phyloP scores from a whole-genome alignment of 371 early-diverging fungal genomes.

The Syncephalastrum racemosum region DNA sequence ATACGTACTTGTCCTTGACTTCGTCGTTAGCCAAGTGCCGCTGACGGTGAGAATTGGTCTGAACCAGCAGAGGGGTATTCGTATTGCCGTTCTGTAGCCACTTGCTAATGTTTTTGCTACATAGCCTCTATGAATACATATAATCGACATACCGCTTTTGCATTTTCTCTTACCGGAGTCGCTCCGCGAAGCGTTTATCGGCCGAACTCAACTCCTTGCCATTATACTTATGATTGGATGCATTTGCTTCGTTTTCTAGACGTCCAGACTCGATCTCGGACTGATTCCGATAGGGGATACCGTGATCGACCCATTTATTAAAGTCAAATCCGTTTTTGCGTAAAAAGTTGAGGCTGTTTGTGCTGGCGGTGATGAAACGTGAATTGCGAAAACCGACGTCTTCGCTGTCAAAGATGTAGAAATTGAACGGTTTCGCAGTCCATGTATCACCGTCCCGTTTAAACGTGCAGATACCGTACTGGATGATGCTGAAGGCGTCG shows the following conservation, averaged over 20 bases:
- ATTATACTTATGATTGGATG: no score
- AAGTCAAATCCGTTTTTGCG: conserved; percentile 75
- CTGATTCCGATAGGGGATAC: conserved; percentile 45
- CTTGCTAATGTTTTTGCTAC: conserved; percentile 15
- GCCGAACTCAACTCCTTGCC: no score
- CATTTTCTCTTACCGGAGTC: neutral
- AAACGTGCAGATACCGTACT: conserved; percentile 83
- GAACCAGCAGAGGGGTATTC: conserved; percentile 33
- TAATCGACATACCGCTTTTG: neutral
- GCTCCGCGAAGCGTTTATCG: conserved; percentile 12
- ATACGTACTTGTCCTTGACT: conserved; percentile 45
- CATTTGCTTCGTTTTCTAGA: no score
- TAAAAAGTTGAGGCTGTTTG: conserved; percentile 56
- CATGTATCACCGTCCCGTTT: conserved; percentile 53
- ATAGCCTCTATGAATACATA: neutral
- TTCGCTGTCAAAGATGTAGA: conserved; percentile 76
- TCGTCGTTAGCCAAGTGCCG: conserved; percentile 64
- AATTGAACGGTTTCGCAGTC: conserved; percentile 80
- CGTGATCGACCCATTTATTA: conserved; percentile 58
- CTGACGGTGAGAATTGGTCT: conserved; percentile 46
- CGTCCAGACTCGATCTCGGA: conserved; percentile 19
- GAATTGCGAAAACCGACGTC: conserved; percentile 33
- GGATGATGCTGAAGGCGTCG: conserved; percentile 61
- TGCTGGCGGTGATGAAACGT: conserved; percentile 60
- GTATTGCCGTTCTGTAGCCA: conserved; percentile 39